Evolutionary conservation across 2,329 filamentous ascomycete species (phyloP), one percentile per base, ranked within the genome.

Genomic region (Arthrobotrys iridis): DNA sequence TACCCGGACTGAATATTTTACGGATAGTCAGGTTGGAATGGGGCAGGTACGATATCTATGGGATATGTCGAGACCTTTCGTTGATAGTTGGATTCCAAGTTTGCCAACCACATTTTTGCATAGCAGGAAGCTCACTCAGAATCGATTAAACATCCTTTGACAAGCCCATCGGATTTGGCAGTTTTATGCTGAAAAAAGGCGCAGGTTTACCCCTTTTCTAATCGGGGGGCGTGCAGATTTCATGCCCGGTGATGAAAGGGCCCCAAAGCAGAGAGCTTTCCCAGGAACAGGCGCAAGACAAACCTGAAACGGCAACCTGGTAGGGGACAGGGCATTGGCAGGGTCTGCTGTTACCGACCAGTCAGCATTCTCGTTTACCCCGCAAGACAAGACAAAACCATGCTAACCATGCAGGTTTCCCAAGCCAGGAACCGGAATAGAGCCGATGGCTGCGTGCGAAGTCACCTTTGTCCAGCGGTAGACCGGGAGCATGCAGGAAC

Each of bases 241-340:
- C 60, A 64, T 64, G 60, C 60, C 60, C 45, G 63, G 63, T 52
- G 45, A 59, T 58, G 24, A 40, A 67, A 67, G 63, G 57, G 55
- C 55, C 24, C 18, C 22, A 41, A 41, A 37, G 22, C 24, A 41
- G 37, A 59, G 18, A 35, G 37, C 50, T 41, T 67, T 46, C 37
- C 20, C 26, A 67, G 63, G 37, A 46, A 40, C 63, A 20, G 37
- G 22, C 30, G 40, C 45, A 64, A 45, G 52, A 60, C 20, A 55
- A 62, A 62, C 43, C 33, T 70, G 65, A 70, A 70, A 70, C 65
- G 55, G 41, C 18, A 70, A 37, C 65, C 63, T 59, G 45, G 57
- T 48, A 70, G 40, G 43, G 55, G 55, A 70, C 65, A 60, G 65
- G 65, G 65, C 46, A 37, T 46, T 30, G 33, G n/a, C 30, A 62